Base-by-base conservation (phyloP, 2,329 filamentous ascomycete genomes). In the Hypoxylon rubiginosum region DNA sequence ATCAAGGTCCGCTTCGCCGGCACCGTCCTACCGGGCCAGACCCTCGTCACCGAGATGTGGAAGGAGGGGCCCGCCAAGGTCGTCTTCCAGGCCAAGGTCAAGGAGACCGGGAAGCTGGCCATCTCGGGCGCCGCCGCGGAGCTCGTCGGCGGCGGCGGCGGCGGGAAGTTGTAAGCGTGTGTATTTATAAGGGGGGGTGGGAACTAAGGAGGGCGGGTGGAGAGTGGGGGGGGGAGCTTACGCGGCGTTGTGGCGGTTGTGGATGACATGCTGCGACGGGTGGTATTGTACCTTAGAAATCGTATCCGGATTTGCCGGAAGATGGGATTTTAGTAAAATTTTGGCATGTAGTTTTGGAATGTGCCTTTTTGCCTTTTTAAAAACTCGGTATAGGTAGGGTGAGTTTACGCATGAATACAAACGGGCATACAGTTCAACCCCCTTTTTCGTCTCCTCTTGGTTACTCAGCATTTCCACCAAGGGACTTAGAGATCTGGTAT, bases 31-130 rank as follows among this genome's bases (percentile, higher is more conserved):
- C 94, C 93, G 0, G 93, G 93, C 13, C 91, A 97, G 86, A 97
- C 93, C n/a, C 85, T 97, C 61, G 86, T 92, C 68, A 97, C 93
- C 6, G 93, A 97, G 85, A 95, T 97, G 92, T 97, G 94, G 94
- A 94, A 92, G 83, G 93, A 97, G 75, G 90, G 68, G 3, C 60
- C 52, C 43, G 53, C 90, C 52, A 90, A 88, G 77, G 86, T 97
- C 59, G 81, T 94, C 68, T 97, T 97, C 86, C 93, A 97, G 85
- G 88, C 88, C 59, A 94, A 90, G 80, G 93, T 97, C 70, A 93
- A 94, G 82, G 94, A 97, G 86, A 97, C 94, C 58, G 94, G 94
- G 75, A 97, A 97, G 86, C 83, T 92, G 73, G 92, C 91, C 66
- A 97, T 97, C 78, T 88, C 88, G 26, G 92, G 91, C 19, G 94